A percentile compares a stretch with the other conserved stretches of the same genome.
These are phyloP conservation scores for Zygosaccharomyces sapae DNA, from an alignment of 1,139 yeast genomes.

Conservation along the genomic window DNA sequence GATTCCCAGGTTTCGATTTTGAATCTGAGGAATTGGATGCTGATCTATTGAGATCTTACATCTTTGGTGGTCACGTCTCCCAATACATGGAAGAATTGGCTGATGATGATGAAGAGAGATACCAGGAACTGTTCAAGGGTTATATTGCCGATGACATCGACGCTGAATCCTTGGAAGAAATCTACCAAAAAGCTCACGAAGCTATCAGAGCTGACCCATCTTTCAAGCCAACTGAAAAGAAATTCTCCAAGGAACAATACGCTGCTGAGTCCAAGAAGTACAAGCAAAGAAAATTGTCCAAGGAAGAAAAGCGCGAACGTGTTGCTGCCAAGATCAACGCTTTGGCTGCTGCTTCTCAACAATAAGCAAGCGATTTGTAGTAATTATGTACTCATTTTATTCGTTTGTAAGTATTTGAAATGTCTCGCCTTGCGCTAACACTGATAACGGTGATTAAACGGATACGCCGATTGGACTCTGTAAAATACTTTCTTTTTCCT, in stretches of 20 bases:
- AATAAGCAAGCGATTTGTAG: background rate
- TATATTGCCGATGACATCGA: slow-evolving; percentile 97
- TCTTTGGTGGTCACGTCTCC: slow-evolving; percentile 99
- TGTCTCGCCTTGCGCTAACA: background rate
- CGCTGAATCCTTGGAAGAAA: slow-evolving; percentile 94
- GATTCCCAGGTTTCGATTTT: slow-evolving; percentile 99
- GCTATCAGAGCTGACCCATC: slow-evolving; percentile 94
- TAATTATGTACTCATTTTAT: background rate
- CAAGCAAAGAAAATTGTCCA: slow-evolving; percentile 85
- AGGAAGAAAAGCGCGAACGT: slow-evolving; percentile 84
- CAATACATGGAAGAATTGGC: slow-evolving; percentile 99
- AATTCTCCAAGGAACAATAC: slow-evolving; percentile 96
- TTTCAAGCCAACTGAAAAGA: slow-evolving; percentile 86
- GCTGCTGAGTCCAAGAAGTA: slow-evolving; percentile 94
- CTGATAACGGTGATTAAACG: too few species aligned
- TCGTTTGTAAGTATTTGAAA: background rate
- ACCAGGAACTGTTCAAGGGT: slow-evolving; percentile 91
- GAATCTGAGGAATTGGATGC: slow-evolving; percentile 98
- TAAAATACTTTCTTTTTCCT: too few species aligned
- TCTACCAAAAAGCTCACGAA: slow-evolving; percentile 92
- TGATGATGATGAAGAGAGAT: slow-evolving; percentile 99
- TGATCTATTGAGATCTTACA: slow-evolving; percentile 96
- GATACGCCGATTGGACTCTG: too few species aligned
- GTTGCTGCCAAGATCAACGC: slow-evolving; percentile 90
- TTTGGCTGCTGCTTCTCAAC: slow-evolving; percentile 38